These are phyloP conservation scores for Niveomyces coronatus DNA, from an alignment of 2,329 filamentous ascomycete genomes.

Conservation along the genomic window DNA sequence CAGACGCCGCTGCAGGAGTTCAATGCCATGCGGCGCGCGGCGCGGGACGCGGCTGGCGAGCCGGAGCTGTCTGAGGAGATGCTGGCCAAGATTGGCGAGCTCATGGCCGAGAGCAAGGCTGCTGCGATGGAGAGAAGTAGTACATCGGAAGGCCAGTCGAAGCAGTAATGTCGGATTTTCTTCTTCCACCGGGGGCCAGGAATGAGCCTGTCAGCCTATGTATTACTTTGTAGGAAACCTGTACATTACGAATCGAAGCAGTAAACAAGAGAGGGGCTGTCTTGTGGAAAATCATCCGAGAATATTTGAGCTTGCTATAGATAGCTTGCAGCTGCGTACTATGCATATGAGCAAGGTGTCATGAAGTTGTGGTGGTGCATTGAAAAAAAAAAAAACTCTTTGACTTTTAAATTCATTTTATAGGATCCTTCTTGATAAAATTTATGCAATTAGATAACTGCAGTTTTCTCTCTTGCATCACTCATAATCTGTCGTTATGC, in stretches of 20 bases:
- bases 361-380: too few species aligned
- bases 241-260: conserved; percentile 9
- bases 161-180: conserved; percentile 5
- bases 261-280: too few species aligned
- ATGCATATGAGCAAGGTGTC: too few species aligned
- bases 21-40: conserved; percentile 42
- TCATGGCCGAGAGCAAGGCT: conserved; percentile 45
- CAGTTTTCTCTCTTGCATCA: too few species aligned
- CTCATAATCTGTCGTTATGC: too few species aligned
- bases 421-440: too few species aligned
- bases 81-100: conserved; percentile 50
- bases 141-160: conserved; percentile 21
- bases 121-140: conserved; percentile 28
- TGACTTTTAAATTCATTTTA: too few species aligned
- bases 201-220: background rate
- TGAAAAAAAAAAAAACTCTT: too few species aligned
- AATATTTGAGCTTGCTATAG: too few species aligned
- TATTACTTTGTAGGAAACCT: conserved; percentile 5
- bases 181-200: background rate
- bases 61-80: conserved; percentile 47
- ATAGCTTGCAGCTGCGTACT: too few species aligned
- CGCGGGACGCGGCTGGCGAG: conserved; percentile 42
- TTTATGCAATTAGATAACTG: too few species aligned
- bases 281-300: too few species aligned
- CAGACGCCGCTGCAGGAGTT: conserved; percentile 49